phyloP scores from a whole-genome alignment of 805 yeast species.

The Suhomyces sp. region DNA sequence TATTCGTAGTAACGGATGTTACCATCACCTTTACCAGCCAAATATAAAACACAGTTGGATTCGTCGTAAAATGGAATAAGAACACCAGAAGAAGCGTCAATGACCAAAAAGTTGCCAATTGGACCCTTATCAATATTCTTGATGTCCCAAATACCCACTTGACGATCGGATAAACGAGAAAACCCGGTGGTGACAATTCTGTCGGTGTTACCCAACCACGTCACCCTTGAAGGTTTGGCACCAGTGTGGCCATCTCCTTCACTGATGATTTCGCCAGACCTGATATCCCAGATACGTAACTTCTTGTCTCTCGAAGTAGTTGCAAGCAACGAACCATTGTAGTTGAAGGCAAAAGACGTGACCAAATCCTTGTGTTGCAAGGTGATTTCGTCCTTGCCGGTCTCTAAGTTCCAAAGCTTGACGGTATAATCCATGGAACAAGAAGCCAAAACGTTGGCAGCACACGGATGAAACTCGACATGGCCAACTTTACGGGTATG shows the following conservation, averaged over 20 bases:
- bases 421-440: conserved; percentile 88
- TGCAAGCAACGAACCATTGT: conserved; percentile 82
- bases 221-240: conserved; percentile 84
- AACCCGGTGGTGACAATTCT: conserved; percentile 93
- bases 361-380: conserved; percentile 86
- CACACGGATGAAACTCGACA: conserved; percentile 84
- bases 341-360: conserved; percentile 88
- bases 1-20: conserved; percentile 92
- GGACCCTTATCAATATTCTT: conserved; percentile 73
- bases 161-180: conserved; percentile 89
- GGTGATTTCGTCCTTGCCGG: conserved; percentile 67
- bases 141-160: conserved; percentile 91
- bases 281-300: conserved; percentile 87
- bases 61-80: conserved; percentile 89
- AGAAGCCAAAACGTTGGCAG: conserved; percentile 81
- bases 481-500: conserved; percentile 94
- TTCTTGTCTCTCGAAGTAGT: conserved; percentile 90
- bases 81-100: conserved; percentile 92
- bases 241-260: conserved; percentile 93
- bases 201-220: conserved; percentile 86
- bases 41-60: conserved; percentile 70
- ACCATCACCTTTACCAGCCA: conserved; percentile 98
- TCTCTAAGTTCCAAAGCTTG: conserved; percentile 84
- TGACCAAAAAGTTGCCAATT: conserved; percentile 79
- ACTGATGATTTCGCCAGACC: conserved; percentile 66